Evolutionary conservation across 1,284 basidiomycete genomes (phyloP), one percentile per base, ranked within the genome.

Genomic region (Fomitopsis pinicola): DNA sequence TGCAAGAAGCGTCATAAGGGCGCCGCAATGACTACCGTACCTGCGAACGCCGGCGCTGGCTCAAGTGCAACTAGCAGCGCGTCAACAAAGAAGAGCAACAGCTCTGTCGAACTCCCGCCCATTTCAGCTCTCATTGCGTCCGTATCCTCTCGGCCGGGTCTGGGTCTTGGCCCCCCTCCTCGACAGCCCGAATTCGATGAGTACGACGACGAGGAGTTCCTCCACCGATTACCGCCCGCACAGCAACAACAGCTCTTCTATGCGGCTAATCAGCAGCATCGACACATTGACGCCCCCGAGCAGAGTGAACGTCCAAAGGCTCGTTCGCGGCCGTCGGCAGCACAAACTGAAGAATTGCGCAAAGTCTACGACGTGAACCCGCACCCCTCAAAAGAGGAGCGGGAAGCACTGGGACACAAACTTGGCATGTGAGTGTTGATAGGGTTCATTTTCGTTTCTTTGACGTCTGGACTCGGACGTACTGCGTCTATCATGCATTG

Each of bases 271-370:
- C 73, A 77, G 35, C 82, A 84, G 64, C 77, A 80, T 66, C 69
- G 76, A 42, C 79, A 82, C 59, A 77, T 79, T 52, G 80, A 82
- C 53, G 67, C 75, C 19, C 35, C 52, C 42, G 80, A 83, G 40
- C 58, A 68, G 55, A 75, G 72, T 26, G 75, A 80, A 72, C 79
- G 80, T 63, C 80, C 82, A 63, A 78, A 81, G 68, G 81, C 81
- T 74, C 84, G 86, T 60, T 80, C 80, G 69, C 82, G 86, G 57
- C 87, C 87, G n/a, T 79, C 85, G 44, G 69, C 78, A 58, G 81
- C 82, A 60, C 89, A 91, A 69, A 81, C 80, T 6, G 86, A 91
- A 33, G 83, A 88, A 69, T 81, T 91, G 59, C 80, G 80, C 71
- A 84, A 82, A 61, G 75, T 86, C 22, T 91, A 89, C 68, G 79